Base-by-base conservation (phyloP, 306 rosid species). In the Trifolium subterraneum region DNA sequence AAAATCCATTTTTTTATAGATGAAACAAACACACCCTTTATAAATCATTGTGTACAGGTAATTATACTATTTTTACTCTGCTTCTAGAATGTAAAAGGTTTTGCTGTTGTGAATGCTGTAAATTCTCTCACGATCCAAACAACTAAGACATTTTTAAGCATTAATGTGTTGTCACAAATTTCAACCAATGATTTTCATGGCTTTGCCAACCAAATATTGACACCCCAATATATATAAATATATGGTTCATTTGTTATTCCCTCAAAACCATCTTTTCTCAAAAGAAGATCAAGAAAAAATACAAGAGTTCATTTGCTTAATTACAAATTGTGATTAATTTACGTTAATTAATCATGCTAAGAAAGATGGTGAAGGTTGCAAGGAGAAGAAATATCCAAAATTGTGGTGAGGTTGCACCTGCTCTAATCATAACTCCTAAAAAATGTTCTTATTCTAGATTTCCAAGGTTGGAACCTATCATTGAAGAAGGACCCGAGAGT, bases 401-500 rank as follows among this genome's bases (percentile, higher is more conserved):
- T 6, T 85, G 73, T 79, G 86, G 79, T 19, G 97, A 89, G 76
- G 79, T 88, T 31, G 93, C 91, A 66, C 97, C 96, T 1, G 56
- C 88, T 13, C 71, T 78, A 5, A 45, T 84, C 54, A 71, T 82
- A 65, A 73, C 81, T 10, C 86, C 50, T 18, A 38, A 74, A 44
- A 88, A 22, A 62, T 16, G 10, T 6, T 75, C 41, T 18, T 20
- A 11, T 6, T 70, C 56, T 23, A 74, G 48, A 16, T 79, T 65
- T 27, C 80, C 92, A 10, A 85, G 64, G 31, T 79, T 92, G 84
- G 96, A 86, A 51, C 84, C 93, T 0, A 89, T 92, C 70, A 68
- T 59, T 13, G 97, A 92, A 73, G 97, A 91, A 81, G 88, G 80
- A 5, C 72, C 74, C 0, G 75, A 52, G 7, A 13, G 59, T 1